A percentile compares a stretch with the other conserved stretches of the same genome.
Conservation (phyloP, 306 rosid genomes). For the Senna siamea region DNA sequence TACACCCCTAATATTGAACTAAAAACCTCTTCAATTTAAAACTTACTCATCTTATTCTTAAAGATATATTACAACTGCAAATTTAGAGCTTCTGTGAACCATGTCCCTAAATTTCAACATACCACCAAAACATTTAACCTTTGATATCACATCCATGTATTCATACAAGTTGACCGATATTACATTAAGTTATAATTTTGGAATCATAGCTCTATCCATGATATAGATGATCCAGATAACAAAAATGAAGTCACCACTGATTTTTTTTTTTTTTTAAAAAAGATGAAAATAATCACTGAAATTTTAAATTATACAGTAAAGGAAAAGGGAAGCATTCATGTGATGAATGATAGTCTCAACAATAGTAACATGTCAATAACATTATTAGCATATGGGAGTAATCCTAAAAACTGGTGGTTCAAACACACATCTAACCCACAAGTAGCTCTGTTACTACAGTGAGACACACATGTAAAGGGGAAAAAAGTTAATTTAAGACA, state of each 20-base stretch:
- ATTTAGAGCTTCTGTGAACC: slow-evolving; percentile 5
- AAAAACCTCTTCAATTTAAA: not conserved
- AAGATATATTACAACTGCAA: slow-evolving; percentile 18
- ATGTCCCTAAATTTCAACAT: slow-evolving; percentile 27
- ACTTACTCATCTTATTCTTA: not conserved
- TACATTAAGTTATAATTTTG: slow-evolving; percentile 1
- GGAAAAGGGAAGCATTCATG: not conserved
- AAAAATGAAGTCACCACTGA: too few species aligned
- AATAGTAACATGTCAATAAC: not conserved
- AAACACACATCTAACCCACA: not conserved
- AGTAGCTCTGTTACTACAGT: slow-evolving; percentile 6
- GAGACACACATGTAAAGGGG: not conserved
- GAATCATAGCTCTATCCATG: slow-evolving; percentile 3
- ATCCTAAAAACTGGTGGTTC: not conserved
- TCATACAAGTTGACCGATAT: not conserved
- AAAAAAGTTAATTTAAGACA: not conserved
- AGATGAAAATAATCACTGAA: not conserved
- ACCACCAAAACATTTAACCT: not conserved
- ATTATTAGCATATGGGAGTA: not conserved
- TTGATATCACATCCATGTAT: not conserved
- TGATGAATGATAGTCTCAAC: not conserved
- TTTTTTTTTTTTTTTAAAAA: not conserved
- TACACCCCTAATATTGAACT: not conserved
- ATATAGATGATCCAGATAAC: not conserved
- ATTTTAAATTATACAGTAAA: not conserved